Base-by-base conservation (phyloP, 371 early-diverging fungal species). In the Lichtheimia corymbifera region DNA sequence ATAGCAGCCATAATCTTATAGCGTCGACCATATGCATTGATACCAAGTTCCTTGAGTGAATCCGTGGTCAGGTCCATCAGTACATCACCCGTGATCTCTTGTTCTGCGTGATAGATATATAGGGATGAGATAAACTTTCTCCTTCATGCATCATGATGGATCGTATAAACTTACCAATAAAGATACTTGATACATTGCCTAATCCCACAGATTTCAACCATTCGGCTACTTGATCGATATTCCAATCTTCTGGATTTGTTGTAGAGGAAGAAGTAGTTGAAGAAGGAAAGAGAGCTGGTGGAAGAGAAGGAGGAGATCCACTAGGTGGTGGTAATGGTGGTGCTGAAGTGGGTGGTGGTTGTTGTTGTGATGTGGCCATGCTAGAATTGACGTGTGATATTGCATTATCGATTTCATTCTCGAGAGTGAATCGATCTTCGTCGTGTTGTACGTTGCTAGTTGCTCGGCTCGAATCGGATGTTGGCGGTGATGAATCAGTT, bases 1-100 rank as follows among this genome's bases (percentile, higher is more conserved):
- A 90, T 85, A 18, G 88, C 87, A 27, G 74, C 82, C 77, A 85
- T 84, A 41, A 90, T 70, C 55, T 85, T 84, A 65, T 85, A 85
- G 0, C 91, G 79, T 62, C 87, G 86, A 9, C 91, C 91, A 66
- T 86, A 88, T 1, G 88, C 83, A 22, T 67, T 63, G 35, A 90
- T 84, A 27, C 87, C 83, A 13, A 90, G 65, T 58, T 90, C 91
- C 64, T 90, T 90, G 24, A 90, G 67, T 11, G 86, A 78, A 47
- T 83, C 79, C 56, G 88, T 73, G 50, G 84, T 80, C 28, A 90
- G 59, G 50, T 83, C 85, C 17, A 89, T 42, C 14, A 90, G 68
- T 13, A 87, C 77, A 35, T 89, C 88, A 52, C 91, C 91, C 25
- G 84, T 87, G 43, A 90, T 88, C 50, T 90, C 91, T 64, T 88